Evolutionary conservation across 169 alveolate species (phyloP), one percentile per base, ranked within the genome.

Genomic region (Fabrea salina): DNA sequence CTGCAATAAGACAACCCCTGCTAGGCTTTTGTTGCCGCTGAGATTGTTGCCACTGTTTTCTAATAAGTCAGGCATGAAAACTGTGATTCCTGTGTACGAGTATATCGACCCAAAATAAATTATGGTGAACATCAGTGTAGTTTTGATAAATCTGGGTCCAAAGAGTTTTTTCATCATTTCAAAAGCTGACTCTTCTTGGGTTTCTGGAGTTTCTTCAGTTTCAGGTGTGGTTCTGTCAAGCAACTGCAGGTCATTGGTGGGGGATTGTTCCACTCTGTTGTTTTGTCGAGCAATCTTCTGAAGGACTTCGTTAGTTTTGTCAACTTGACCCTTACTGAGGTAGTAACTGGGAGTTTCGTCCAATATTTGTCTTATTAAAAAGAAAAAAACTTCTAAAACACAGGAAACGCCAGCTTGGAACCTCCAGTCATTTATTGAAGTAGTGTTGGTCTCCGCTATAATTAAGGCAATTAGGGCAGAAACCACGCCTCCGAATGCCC

Each of bases 61-160:
- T 35, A 66, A 41, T 16, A 66, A 41, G 13, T 22, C n/a, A 66
- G 76, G 76, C 76, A 66, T 66, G 41, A 66, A 66, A 5, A 22
- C n/a, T 2, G 35, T 8, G 25, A 66, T 16, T 19, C 56, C 54
- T 19, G 33, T 19, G 41, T 39, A 66, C 54, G 57, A 32, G 54
- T 16, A 27, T 39, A 41, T 66, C 76, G 33, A 41, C n/a, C 33
- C 41, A 11, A 0, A 0, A 3, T 19, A 37, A 22, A 66, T 56
- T 19, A 40, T 16, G 32, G 58, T 40, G 5, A 66, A 66, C 16
- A 30, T 22, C n/a, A 66, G n/a, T 39, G 76, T 37, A 2, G 19
- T 32, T 43, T 43, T 39, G 1, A 66, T 39, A 41, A 37, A 19
- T 37, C 41, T 19, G 13, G 16, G 33, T 19, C 76, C 30, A 19